Evolutionary conservation across 1,139 yeast genomes (phyloP).

Genomic region (Magnusiomyces magnusii): DNA sequence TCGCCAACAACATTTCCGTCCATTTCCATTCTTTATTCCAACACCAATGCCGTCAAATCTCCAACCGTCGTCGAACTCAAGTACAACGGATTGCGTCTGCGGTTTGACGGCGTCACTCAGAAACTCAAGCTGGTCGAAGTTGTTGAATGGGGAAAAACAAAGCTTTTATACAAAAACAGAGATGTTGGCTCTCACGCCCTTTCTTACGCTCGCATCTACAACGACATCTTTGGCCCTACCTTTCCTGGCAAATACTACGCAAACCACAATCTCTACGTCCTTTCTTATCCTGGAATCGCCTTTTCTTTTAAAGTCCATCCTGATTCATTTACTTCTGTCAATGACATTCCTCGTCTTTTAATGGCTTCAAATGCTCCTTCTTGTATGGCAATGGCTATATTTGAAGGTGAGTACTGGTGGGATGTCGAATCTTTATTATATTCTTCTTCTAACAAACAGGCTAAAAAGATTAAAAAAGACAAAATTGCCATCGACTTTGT

Average conservation of each 20-base stretch:
- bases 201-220: constrained; percentile 26
- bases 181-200: constrained; percentile 22
- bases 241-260: constrained; percentile 26
- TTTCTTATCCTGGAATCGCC: constrained; percentile 22
- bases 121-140: constrained; percentile 26
- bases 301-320: constrained; percentile 24
- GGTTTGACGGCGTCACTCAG: constrained; percentile 26
- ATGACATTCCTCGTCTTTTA: constrained; percentile 17
- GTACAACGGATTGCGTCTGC: constrained; percentile 26
- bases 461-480: no score
- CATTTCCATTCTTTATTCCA: constrained; percentile 23
- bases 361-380: constrained; percentile 20
- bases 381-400: constrained; percentile 27
- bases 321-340: constrained; percentile 8
- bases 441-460: no score
- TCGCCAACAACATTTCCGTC: constrained; percentile 24
- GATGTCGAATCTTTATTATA: constrained; percentile 19
- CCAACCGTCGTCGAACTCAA: constrained; percentile 24
- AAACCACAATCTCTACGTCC: constrained; percentile 2
- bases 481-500: no score
- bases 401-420: constrained; percentile 28
- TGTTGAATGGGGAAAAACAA: constrained; percentile 24
- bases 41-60: constrained; percentile 18
- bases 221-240: constrained; percentile 32
- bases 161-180: constrained; percentile 24